phyloP scores from a whole-genome alignment of 805 yeast species.

The Starmerella potacharoeniae region DNA sequence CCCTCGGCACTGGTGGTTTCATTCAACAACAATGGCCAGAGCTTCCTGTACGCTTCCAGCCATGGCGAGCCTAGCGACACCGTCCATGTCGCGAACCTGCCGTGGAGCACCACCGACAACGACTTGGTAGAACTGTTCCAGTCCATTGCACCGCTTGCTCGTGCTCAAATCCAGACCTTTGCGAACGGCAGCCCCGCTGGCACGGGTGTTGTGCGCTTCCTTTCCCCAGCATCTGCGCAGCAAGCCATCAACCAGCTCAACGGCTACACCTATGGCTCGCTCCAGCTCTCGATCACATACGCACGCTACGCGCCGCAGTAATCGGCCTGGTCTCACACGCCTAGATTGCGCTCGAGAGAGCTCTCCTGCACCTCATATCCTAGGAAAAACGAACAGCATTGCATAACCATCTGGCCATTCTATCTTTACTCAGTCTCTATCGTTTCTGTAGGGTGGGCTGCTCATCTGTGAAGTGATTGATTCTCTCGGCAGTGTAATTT shows the following conservation, averaged over 20 bases:
- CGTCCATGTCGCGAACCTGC: constrained; percentile 67
- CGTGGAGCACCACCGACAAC: constrained; percentile 76
- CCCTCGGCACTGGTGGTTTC: background rate
- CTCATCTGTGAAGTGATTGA: background rate
- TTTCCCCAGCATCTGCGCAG: constrained; percentile 54
- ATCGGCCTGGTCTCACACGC: background rate
- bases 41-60: constrained; percentile 55
- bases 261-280: constrained; percentile 74
- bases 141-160: constrained; percentile 62
- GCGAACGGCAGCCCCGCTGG: constrained; percentile 63
- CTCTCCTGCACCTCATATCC: background rate
- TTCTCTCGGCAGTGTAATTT: background rate
- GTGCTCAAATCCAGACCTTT: constrained; percentile 64
- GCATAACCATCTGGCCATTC: background rate
- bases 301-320: constrained; percentile 35
- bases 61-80: constrained; percentile 49
- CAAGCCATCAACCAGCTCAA: constrained; percentile 63
- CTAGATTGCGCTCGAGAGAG: background rate
- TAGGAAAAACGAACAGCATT: background rate
- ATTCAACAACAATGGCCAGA: background rate
- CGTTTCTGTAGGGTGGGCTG: background rate
- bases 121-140: constrained; percentile 79
- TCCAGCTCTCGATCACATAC: constrained; percentile 56
- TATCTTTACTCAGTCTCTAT: background rate
- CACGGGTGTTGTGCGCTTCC: constrained; percentile 73